Conservation (phyloP, 2,329 filamentous ascomycete species). For the Magnaporthales sp. region DNA sequence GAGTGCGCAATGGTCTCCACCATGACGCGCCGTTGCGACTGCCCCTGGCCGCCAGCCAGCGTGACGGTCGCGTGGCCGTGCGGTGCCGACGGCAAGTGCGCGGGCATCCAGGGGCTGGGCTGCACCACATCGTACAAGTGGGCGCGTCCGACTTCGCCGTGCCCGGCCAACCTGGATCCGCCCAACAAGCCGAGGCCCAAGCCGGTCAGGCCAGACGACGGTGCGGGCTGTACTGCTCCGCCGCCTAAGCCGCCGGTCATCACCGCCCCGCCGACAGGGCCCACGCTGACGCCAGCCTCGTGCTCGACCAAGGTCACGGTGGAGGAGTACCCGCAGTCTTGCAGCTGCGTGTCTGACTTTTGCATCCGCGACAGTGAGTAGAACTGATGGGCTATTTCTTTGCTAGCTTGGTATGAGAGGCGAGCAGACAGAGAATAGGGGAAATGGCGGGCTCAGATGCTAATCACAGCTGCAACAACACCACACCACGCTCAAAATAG, state of each 20-base stretch:
- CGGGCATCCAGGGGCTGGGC: not conserved
- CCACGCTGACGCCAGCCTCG: not conserved
- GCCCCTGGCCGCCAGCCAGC: constrained; percentile 6
- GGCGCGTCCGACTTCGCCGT: constrained; percentile 5
- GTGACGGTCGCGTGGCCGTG: constrained; percentile 6
- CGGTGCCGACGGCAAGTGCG: not conserved
- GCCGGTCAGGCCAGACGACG: not conserved
- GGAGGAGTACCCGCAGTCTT: constrained; percentile 3
- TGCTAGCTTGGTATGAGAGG: not conserved
- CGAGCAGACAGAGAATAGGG: not conserved
- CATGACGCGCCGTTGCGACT: constrained; percentile 8
- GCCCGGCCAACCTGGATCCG: not conserved
- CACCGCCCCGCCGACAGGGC: not conserved
- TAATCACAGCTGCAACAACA: not conserved
- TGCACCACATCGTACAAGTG: constrained; percentile 6
- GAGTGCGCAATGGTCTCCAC: constrained; percentile 4
- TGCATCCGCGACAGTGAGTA: constrained; percentile 9
- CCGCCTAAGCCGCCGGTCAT: not conserved
- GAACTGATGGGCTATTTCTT: not conserved
- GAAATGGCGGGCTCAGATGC: no score
- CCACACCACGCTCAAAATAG: not conserved
- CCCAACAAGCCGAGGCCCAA: not conserved
- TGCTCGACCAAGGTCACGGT: constrained; percentile 9
- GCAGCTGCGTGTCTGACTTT: constrained; percentile 1
- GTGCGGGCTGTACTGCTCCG: not conserved